Conservation (phyloP, 176 grass and related monocot species). For the Dactylis glomerata region DNA sequence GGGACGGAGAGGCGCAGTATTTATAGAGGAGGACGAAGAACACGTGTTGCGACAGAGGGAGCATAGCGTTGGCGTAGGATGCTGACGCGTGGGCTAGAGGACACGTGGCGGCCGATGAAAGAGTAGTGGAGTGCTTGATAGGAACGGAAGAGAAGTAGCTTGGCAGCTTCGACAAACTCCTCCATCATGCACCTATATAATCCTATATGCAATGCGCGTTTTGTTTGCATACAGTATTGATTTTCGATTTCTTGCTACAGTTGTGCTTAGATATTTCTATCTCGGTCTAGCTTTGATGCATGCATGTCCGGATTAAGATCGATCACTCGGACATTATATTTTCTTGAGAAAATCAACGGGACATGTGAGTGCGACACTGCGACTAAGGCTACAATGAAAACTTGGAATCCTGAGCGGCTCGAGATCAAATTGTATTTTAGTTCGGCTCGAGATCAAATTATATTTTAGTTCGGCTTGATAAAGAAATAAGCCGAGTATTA, state of each 20-base stretch:
- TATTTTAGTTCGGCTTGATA: no score
- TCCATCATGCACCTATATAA: neutral
- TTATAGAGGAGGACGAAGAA: constrained; percentile 19
- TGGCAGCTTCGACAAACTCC: neutral
- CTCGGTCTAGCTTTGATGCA: neutral
- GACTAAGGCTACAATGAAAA: no score
- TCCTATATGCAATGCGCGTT: neutral
- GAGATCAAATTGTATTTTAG: no score
- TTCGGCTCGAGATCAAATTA: no score
- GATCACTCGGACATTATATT: neutral
- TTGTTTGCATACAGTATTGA: neutral
- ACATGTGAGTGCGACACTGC: no score
- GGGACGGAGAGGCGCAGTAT: neutral
- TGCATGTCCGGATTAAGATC: neutral
- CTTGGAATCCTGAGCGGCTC: no score
- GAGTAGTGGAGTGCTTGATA: neutral
- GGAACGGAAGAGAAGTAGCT: neutral
- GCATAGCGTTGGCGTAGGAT: neutral
- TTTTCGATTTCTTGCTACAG: neutral
- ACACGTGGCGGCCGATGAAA: constrained; percentile 40
- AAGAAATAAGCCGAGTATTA: no score
- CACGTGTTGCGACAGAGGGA: constrained; percentile 27
- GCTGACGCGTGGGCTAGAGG: neutral
- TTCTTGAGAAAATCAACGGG: no score
- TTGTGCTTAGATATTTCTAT: neutral